Percentiles rank a stretch among this genome's conserved stretches.
Evolutionary conservation across 2,329 filamentous ascomycete genomes (phyloP).

Genomic region (Didymella exigua): DNA sequence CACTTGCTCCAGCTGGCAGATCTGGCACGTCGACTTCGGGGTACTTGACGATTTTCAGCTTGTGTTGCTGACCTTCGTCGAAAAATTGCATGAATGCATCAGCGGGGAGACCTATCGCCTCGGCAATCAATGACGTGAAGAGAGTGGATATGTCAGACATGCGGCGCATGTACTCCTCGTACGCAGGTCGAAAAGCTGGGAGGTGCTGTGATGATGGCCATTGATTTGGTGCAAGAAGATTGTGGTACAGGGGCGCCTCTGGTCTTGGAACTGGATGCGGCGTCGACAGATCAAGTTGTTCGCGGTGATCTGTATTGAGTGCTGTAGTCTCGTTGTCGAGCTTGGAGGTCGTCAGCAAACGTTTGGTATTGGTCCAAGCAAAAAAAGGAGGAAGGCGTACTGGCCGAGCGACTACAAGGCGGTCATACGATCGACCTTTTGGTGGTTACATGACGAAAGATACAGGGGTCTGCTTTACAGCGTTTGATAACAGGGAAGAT

Average conservation of each 20-base stretch:
- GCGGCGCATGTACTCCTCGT: conserved; percentile 74
- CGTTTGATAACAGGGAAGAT: neutral
- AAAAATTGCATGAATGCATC: conserved; percentile 80
- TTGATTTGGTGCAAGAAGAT: conserved; percentile 76
- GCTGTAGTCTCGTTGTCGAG: conserved; percentile 70
- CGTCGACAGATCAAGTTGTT: conserved; percentile 86
- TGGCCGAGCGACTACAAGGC: neutral
- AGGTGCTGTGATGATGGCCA: conserved; percentile 72
- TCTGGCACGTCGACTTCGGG: conserved; percentile 62
- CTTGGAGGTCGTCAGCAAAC: conserved; percentile 42
- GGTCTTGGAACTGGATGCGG: conserved; percentile 70
- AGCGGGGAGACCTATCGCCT: conserved; percentile 74
- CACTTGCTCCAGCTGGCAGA: conserved; percentile 33
- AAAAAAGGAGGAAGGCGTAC: conserved; percentile 13
- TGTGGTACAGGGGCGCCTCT: conserved; percentile 71
- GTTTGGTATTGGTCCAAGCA: neutral
- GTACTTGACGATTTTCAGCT: conserved; percentile 88
- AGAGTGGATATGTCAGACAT: conserved; percentile 75
- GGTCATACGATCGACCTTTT: neutral
- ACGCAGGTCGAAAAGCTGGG: conserved; percentile 70
- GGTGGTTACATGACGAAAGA: conserved; percentile 12
- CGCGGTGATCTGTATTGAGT: conserved; percentile 75
- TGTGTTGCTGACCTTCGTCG: conserved; percentile 74
- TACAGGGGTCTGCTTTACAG: conserved; percentile 7
- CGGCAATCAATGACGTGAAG: conserved; percentile 82